Base-by-base conservation (phyloP, 2,329 filamentous ascomycete species). In the Tolypocladium sp. region DNA sequence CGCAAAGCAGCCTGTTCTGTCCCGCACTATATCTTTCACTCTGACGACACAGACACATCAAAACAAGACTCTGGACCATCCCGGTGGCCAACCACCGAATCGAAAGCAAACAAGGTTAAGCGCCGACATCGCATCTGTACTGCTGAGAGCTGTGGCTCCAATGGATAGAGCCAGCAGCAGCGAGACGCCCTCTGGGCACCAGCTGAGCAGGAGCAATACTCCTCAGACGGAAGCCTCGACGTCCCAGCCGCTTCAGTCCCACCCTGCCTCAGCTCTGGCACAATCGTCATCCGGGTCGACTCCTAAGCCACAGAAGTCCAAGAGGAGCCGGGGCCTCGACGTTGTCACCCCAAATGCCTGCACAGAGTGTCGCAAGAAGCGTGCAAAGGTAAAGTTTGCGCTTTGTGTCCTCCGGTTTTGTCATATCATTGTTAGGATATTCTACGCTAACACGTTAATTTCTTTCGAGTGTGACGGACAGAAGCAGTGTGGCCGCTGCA, bases 311-410 rank as follows among this genome's bases (percentile, higher is more conserved):
- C 59, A 61, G 37, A 63, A 58, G 22, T 79, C 79, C 5, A 84
- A 84, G 67, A 74, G 82, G n/a, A 76, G 79, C 55, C 77, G 82
- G 54, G 82, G 82, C 2, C 66, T 82, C 5, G 82, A 82, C 22
- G 72, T 84, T 1, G 81, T 85, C 17, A 85, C 82, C 7, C 80
- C 81, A 49, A 85, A 84, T 70, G 82, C 82, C 27, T 85, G 82
- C 67, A 84, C 80, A 22, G 82, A 84, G 67, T 85, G 82, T 65
- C 79, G 82, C 58, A 85, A 84, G 72, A 85, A 84, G 70, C 81
- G 82, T 59, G 81, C 82, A 64, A 85, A 85, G 77, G 81, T 83
- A 72, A 42, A 71, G 5, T 46, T 38, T 9, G 17, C 20, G 9
- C 40, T 44, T 20, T 15, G 9, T 41, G 33, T 56, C 27, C 27